These are phyloP conservation scores for Biscogniauxia sp. DNA, from an alignment of 2,329 filamentous ascomycete genomes.

Conservation along the genomic window DNA sequence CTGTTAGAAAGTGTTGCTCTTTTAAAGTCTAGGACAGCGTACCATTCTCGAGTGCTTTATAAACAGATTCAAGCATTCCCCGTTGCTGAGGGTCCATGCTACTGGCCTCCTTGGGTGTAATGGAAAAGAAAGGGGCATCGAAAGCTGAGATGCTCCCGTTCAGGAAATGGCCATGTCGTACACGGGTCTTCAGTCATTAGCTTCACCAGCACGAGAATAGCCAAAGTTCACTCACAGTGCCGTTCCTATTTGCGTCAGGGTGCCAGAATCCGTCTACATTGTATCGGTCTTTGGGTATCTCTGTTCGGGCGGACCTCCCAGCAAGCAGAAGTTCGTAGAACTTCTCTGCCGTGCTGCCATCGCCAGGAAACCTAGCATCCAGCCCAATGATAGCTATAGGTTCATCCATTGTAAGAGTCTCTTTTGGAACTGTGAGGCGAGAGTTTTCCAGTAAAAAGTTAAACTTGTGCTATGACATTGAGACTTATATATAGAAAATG, in stretches of 20 bases:
- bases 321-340: conserved; percentile 31
- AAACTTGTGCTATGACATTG: too few relatives aligned
- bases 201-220: conserved; percentile 1
- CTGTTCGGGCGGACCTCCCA: conserved; percentile 26
- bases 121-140: conserved; percentile 22
- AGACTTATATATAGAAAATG: not conserved
- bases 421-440: not conserved
- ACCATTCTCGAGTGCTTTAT: conserved; percentile 18
- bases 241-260: conserved; percentile 26
- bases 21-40: not conserved
- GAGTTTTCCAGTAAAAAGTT: too few relatives aligned
- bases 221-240: conserved; percentile 22
- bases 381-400: conserved; percentile 29
- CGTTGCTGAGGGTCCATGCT: conserved; percentile 19
- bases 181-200: conserved; percentile 10
- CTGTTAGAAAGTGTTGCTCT: conserved; percentile 1
- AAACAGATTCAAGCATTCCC: conserved; percentile 15
- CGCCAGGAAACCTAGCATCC: conserved; percentile 27
- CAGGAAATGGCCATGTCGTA: conserved; percentile 18
- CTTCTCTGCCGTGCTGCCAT: conserved; percentile 24
- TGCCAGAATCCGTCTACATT: conserved; percentile 33
- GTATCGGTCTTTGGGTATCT: conserved; percentile 29
- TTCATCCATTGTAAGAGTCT: conserved; percentile 11
- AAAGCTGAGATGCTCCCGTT: conserved; percentile 13
- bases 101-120: conserved; percentile 17